Conservation (phyloP, 257 asterid genomes). For the Buddleja alternifolia region DNA sequence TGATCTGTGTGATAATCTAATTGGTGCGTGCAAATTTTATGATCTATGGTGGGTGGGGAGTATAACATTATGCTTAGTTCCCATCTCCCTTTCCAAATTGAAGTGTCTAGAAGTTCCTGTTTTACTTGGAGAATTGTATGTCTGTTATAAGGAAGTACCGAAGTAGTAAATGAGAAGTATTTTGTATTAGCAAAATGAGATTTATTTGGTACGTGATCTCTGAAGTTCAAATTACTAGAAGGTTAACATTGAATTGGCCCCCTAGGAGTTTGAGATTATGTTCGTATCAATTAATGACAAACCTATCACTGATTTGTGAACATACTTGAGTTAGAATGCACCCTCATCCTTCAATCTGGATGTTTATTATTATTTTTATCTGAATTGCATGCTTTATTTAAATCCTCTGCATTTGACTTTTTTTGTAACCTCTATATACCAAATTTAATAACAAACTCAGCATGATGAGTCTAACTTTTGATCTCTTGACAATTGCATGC, state of each 20-base stretch:
- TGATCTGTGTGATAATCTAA: conserved; percentile 18
- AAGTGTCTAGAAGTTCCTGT: background rate
- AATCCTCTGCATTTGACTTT: background rate
- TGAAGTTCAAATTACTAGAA: background rate
- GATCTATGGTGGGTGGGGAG: background rate
- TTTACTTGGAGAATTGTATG: background rate
- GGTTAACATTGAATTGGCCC: background rate
- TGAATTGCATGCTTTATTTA: conserved; percentile 10
- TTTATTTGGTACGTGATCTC: background rate
- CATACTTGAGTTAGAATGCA: conserved; percentile 7
- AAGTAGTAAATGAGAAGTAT: background rate
- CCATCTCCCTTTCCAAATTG: background rate
- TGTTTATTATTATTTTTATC: background rate
- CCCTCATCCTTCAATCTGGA: background rate
- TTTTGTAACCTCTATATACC: background rate
- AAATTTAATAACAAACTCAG: background rate
- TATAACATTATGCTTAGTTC: background rate
- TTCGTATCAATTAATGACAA: conserved; percentile 8
- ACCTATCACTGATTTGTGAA: conserved; percentile 15
- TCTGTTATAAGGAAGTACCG: background rate
- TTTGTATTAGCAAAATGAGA: conserved; percentile 13
- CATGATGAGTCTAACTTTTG: conserved; percentile 1
- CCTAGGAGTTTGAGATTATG: conserved; percentile 1
- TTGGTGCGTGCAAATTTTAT: conserved; percentile 19
- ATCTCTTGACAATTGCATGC: conserved; percentile 8